Evolutionary conservation across 176 grass and related monocot genomes (phyloP), one percentile per base, ranked within the genome.

Genomic region (Carex parvula): DNA sequence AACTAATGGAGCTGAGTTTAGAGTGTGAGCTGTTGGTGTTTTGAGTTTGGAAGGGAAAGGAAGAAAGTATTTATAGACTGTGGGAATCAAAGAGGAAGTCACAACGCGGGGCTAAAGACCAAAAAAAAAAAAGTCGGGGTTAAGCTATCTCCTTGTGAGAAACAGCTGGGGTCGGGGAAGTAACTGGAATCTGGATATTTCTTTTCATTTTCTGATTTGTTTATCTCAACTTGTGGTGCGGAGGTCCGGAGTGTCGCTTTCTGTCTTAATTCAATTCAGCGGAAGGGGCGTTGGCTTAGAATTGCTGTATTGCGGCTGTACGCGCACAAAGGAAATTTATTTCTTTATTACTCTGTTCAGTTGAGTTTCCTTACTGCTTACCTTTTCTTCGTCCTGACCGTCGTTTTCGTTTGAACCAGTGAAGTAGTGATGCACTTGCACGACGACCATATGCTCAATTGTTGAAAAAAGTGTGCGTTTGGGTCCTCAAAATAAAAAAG

Each of bases 41-140:
- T n/a, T 64, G 7, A 32, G 17, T 78, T 24, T 50, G 8, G n/a
- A 53, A 78, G 29, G 16, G 73, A 53, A 78, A 32, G 18, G 46
- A 57, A 46, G 35, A 78, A 30, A 78, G 73, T 78, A 74, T 58
- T 22, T 58, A 79, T 79, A 79, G 46, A 52, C 58, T 44, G 18
- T 12, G 11, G 39, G 26, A 5, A 75, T 39, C 11, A 46, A 14
- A 50, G 46, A 50, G 44, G 3, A 3, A 10, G 4, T 15, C 26
- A 13, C 26, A 26, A 65, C 26, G 26, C 63, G 41, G 65, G 55
- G 37, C 10, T 30, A 13, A 11, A 60, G 1, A 29, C 29, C 29
- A 35, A 59, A 18, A 18, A n/a, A 17, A 16, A 18, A 18, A 35
- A 32, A 1, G 21, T 12, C 12, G 17, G 75, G n/a, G 50, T 79